phyloP scores from a whole-genome alignment of 2,329 filamentous ascomycete species.

The Fusarium fujikuroi region DNA sequence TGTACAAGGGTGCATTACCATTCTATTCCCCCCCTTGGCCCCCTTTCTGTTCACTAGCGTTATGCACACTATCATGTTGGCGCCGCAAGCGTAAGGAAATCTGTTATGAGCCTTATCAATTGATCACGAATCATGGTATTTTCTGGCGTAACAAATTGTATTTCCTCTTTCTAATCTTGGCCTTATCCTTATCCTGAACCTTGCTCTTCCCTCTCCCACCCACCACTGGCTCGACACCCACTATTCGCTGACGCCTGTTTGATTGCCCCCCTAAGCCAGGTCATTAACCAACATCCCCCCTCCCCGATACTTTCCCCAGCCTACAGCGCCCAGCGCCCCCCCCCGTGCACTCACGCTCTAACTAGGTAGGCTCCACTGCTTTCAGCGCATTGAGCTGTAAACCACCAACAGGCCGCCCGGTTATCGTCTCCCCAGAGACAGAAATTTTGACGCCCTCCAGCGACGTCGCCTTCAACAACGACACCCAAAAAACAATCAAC shows the following conservation, averaged over 20 bases:
- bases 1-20: slow-evolving; percentile 2
- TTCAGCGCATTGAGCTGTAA: slow-evolving; percentile 37
- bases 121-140: slow-evolving; percentile 25
- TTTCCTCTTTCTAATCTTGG: slow-evolving; percentile 30
- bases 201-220: slow-evolving; percentile 26
- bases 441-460: slow-evolving; percentile 50
- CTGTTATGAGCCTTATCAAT: slow-evolving; percentile 31
- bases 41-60: slow-evolving; percentile 10
- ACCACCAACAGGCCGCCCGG: slow-evolving; percentile 33
- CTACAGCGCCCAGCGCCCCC: slow-evolving; percentile 21
- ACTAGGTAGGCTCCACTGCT: slow-evolving; percentile 39
- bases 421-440: slow-evolving; percentile 40
- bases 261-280: slow-evolving; percentile 24
- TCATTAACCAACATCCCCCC: slow-evolving; percentile 15
- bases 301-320: slow-evolving; percentile 25
- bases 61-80: slow-evolving; percentile 27
- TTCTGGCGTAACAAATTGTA: slow-evolving; percentile 25
- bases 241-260: slow-evolving; percentile 29
- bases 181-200: slow-evolving; percentile 36
- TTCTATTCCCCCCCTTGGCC: neutral
- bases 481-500: slow-evolving; percentile 48
- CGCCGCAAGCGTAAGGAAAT: slow-evolving; percentile 11
- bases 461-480: slow-evolving; percentile 46
- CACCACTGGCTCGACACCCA: slow-evolving; percentile 26
- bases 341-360: slow-evolving; percentile 29